Evolutionary conservation across 345 rosid genomes (phyloP).

Genomic region (Geranium brycei): DNA sequence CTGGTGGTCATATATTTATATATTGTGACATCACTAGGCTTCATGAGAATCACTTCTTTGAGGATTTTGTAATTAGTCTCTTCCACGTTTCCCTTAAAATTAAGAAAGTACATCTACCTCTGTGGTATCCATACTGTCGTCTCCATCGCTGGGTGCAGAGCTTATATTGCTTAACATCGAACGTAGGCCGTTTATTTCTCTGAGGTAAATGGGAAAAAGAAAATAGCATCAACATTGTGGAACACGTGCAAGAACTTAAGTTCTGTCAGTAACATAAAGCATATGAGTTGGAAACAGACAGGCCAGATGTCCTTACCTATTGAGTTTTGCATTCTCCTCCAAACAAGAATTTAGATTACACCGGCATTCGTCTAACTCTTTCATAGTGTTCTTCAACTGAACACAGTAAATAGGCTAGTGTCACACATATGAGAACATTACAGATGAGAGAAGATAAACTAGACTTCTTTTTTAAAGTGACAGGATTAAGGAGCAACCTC

Average conservation of each 20-base stretch:
- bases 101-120: conserved; percentile 21
- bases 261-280: conserved; percentile 7
- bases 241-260: conserved; percentile 4
- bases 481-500: conserved; percentile 35
- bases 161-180: conserved; percentile 29
- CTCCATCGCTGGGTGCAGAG: conserved; percentile 21
- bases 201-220: conserved; percentile 22
- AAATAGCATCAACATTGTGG: conserved; percentile 11
- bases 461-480: not conserved
- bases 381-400: conserved; percentile 46
- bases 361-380: conserved; percentile 65
- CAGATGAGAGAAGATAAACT: not conserved
- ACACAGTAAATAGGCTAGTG: conserved; percentile 11
- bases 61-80: no score
- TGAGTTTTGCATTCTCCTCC: conserved; percentile 67
- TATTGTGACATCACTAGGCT: no score
- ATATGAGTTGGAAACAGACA: not conserved
- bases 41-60: no score
- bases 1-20: no score
- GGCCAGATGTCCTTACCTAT: conserved; percentile 30
- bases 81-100: no score
- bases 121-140: conserved; percentile 11
- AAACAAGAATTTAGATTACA: conserved; percentile 52
- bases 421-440: not conserved
- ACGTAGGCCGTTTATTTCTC: conserved; percentile 55